Percentiles rank a stretch among this genome's conserved stretches.
These are phyloP conservation scores for Hypoxylon sp. DNA, from an alignment of 2,329 filamentous ascomycete species.

Conservation along the genomic window DNA sequence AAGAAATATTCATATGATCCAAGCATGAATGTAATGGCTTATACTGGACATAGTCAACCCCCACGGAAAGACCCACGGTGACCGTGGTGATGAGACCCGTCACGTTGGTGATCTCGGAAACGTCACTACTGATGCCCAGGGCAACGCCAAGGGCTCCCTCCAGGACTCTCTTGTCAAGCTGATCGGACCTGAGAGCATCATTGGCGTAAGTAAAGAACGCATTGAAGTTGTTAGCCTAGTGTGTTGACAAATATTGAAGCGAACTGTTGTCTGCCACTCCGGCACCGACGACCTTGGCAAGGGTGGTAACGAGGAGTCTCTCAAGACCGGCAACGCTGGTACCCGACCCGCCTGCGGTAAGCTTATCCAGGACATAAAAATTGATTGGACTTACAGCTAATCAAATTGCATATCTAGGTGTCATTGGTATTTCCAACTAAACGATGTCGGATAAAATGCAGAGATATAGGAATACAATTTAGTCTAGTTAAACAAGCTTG, in stretches of 20 bases:
- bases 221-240: background rate
- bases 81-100: slow-evolving; percentile 80
- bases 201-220: slow-evolving; percentile 74
- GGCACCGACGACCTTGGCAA: slow-evolving; percentile 97
- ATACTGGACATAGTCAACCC: slow-evolving; percentile 80
- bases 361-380: slow-evolving; percentile 44
- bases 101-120: slow-evolving; percentile 99
- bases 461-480: slow-evolving; percentile 10
- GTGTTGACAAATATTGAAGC: slow-evolving; percentile 59
- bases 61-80: slow-evolving; percentile 89
- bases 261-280: slow-evolving; percentile 92
- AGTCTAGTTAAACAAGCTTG: slow-evolving; percentile 13
- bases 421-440: slow-evolving; percentile 81
- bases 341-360: slow-evolving; percentile 91
- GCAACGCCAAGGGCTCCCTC: slow-evolving; percentile 83
- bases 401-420: slow-evolving; percentile 60
- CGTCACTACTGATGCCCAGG: slow-evolving; percentile 93
- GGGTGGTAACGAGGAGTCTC: slow-evolving; percentile 90
- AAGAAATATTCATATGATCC: background rate
- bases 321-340: slow-evolving; percentile 98
- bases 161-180: slow-evolving; percentile 89
- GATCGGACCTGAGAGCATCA: slow-evolving; percentile 93
- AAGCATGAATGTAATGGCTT: slow-evolving; percentile 19
- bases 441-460: slow-evolving; percentile 2
- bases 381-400: background rate